phyloP scores from a whole-genome alignment of 176 grass and related monocot species.

The Poa pratensis region DNA sequence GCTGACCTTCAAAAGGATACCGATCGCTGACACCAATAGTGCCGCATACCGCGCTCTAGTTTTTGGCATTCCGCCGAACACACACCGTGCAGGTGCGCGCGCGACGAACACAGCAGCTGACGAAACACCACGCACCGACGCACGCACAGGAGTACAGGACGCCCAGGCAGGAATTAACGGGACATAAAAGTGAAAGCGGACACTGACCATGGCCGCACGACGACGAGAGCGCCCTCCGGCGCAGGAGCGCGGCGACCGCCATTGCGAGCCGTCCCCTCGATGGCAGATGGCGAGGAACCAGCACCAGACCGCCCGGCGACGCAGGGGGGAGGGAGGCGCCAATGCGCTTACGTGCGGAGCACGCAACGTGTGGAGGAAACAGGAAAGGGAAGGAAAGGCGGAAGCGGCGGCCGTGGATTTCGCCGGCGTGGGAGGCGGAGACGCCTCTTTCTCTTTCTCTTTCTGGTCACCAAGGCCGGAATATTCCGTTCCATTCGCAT shows the following conservation, averaged over 20 bases:
- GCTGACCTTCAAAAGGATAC: slow-evolving; percentile 8
- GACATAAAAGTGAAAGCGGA: background rate
- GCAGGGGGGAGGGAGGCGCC: background rate
- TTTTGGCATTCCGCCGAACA: slow-evolving; percentile 48
- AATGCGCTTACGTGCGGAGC: slow-evolving; percentile 18
- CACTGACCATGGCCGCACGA: slow-evolving; percentile 32
- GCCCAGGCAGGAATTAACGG: background rate
- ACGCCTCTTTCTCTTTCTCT: background rate
- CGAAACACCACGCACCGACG: background rate
- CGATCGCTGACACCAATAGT: background rate
- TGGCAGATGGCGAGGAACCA: background rate
- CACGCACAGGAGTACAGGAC: background rate
- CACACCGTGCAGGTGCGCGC: background rate
- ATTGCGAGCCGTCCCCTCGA: slow-evolving; percentile 22
- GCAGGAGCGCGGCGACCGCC: slow-evolving; percentile 49
- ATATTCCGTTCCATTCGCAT: slow-evolving; percentile 32
- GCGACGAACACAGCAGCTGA: background rate
- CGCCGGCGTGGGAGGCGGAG: slow-evolving; percentile 41
- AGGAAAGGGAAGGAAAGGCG: background rate
- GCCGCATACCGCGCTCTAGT: background rate
- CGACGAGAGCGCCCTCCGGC: slow-evolving; percentile 21
- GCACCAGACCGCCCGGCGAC: background rate
- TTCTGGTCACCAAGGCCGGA: slow-evolving; percentile 29
- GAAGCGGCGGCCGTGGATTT: slow-evolving; percentile 30
- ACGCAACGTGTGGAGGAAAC: background rate